A percentile compares a stretch with the other conserved stretches of the same genome.
Conservation (phyloP, 2,329 filamentous ascomycete genomes). For the Neopestalotiopsis sp. region DNA sequence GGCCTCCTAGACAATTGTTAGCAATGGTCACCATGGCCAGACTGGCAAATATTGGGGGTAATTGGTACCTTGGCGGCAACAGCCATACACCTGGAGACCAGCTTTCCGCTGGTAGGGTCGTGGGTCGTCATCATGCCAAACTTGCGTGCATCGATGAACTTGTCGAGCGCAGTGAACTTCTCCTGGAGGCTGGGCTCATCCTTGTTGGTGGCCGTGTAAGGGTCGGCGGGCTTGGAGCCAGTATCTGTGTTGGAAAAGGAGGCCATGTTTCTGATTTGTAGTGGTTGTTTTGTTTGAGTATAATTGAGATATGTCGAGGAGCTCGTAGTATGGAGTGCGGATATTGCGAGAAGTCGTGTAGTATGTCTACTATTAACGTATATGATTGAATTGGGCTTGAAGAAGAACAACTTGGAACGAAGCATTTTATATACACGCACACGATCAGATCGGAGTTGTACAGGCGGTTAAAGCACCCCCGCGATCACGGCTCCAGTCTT, state of each 20-base stretch:
- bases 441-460: neutral
- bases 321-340: neutral
- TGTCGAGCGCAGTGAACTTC: slow-evolving; percentile 76
- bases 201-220: slow-evolving; percentile 78
- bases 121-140: slow-evolving; percentile 91
- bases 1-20: slow-evolving; percentile 61
- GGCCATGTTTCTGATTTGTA: slow-evolving; percentile 45
- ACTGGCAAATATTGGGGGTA: neutral
- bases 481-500: slow-evolving; percentile 2
- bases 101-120: slow-evolving; percentile 65
- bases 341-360: neutral
- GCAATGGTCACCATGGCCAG: neutral
- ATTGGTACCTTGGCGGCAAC: slow-evolving; percentile 73
- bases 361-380: slow-evolving; percentile 5
- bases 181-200: slow-evolving; percentile 68
- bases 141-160: slow-evolving; percentile 76
- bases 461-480: slow-evolving; percentile 8
- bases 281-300: neutral
- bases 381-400: neutral
- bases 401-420: neutral
- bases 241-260: slow-evolving; percentile 65
- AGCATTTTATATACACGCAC: slow-evolving; percentile 12
- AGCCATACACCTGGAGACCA: slow-evolving; percentile 87
- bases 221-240: slow-evolving; percentile 70
- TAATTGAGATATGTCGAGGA: neutral